A percentile compares a stretch with the other conserved stretches of the same genome.
Conservation (phyloP, 129 eudicot genomes). For the Silybum marianum region DNA sequence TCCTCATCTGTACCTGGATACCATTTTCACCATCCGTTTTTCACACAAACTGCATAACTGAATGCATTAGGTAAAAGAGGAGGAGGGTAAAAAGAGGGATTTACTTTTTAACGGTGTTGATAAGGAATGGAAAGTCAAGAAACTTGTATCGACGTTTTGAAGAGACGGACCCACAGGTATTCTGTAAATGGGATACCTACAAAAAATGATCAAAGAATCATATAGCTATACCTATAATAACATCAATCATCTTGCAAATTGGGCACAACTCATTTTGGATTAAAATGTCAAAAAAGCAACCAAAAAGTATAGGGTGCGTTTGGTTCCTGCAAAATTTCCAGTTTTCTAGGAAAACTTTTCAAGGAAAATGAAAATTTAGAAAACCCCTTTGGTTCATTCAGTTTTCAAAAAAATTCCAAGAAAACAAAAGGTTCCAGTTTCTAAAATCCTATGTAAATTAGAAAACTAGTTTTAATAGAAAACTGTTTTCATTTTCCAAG, state of each 20-base stretch:
- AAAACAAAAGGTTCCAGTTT: too few species aligned
- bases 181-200: slow-evolving; percentile 94
- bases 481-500: too few species aligned
- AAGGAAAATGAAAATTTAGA: too few species aligned
- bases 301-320: not conserved
- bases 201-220: slow-evolving; percentile 11
- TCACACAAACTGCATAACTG: not conserved
- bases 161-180: slow-evolving; percentile 92
- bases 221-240: too few species aligned
- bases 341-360: too few species aligned
- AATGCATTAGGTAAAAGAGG: not conserved
- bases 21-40: slow-evolving; percentile 11
- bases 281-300: not conserved
- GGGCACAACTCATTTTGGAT: not conserved
- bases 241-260: too few species aligned
- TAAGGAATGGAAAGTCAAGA: slow-evolving; percentile 84
- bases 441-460: too few species aligned
- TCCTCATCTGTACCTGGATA: slow-evolving; percentile 45
- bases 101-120: slow-evolving; percentile 72
- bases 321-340: too few species aligned
- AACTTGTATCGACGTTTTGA: slow-evolving; percentile 82
- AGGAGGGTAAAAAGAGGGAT: slow-evolving; percentile 31
- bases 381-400: too few species aligned
- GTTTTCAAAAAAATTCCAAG: too few species aligned
- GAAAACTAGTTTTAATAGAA: too few species aligned